phyloP scores from a whole-genome alignment of 2,329 filamentous ascomycete genomes.

The Aspergillus phoenicis region DNA sequence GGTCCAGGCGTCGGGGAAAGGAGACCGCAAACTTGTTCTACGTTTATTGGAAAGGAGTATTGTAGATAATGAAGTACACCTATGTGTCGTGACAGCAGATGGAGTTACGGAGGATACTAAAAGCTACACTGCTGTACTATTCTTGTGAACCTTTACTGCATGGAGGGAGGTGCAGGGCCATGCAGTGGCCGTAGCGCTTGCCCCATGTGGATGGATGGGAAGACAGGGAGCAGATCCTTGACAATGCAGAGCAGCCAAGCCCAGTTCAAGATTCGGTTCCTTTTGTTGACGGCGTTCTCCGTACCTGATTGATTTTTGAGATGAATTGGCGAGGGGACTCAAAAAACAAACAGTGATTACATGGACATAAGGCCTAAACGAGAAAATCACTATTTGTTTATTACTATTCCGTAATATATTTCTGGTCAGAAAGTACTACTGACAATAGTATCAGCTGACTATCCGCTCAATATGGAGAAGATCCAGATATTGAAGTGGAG shows the following conservation, averaged over 20 bases:
- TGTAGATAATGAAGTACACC: not conserved
- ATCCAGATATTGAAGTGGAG: slow-evolving; percentile 14
- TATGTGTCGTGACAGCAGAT: not conserved
- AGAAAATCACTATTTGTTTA: not conserved
- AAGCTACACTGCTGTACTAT: not conserved
- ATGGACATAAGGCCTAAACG: too few species aligned
- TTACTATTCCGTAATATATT: not conserved
- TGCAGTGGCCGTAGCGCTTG: slow-evolving; percentile 9
- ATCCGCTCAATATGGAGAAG: slow-evolving; percentile 1
- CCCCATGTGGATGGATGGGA: slow-evolving; percentile 9
- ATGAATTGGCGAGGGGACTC: not conserved
- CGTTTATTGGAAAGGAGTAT: not conserved
- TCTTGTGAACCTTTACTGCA: not conserved
- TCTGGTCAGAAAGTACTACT: not conserved
- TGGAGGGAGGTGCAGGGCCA: slow-evolving; percentile 4
- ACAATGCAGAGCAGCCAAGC: slow-evolving; percentile 5
- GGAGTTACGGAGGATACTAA: not conserved
- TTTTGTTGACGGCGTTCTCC: slow-evolving; percentile 3
- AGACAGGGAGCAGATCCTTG: slow-evolving; percentile 2
- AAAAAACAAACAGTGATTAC: too few species aligned
- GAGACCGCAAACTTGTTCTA: not conserved
- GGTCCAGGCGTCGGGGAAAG: not conserved
- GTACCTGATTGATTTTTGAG: not conserved
- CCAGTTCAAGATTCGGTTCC: not conserved
- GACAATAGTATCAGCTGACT: slow-evolving; percentile 6